Conservation (phyloP, 495 filamentous ascomycete species). For the Glarea lozoyensis region DNA sequence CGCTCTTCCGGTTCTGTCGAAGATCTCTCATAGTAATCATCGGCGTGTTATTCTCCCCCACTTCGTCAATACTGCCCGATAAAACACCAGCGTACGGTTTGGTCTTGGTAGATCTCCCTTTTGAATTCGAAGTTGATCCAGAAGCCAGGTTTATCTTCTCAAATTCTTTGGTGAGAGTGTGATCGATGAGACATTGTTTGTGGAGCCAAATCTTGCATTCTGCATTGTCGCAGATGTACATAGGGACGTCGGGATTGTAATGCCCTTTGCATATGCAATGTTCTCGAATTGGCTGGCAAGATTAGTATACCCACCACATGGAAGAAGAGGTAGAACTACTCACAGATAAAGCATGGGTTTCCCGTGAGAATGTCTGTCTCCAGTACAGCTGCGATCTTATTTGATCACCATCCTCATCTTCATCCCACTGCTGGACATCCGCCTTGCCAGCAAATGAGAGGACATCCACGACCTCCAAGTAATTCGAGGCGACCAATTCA, state of each 20-base stretch:
- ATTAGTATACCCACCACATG: background rate
- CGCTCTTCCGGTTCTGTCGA: background rate
- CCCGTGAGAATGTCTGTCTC: constrained; percentile 53
- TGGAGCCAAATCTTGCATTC: constrained; percentile 58
- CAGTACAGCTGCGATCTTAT: constrained; percentile 54
- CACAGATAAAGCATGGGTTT: constrained; percentile 50
- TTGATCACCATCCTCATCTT: constrained; percentile 52
- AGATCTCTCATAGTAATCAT: constrained; percentile 4
- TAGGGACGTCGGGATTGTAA: constrained; percentile 51
- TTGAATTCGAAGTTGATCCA: constrained; percentile 3
- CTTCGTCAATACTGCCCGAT: constrained; percentile 1
- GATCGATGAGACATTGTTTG: constrained; percentile 47
- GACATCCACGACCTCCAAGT: constrained; percentile 54
- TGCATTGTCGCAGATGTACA: constrained; percentile 47
- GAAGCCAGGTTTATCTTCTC: constrained; percentile 23
- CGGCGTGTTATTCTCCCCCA: background rate
- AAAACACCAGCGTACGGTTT: constrained; percentile 11
- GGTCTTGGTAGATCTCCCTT: background rate
- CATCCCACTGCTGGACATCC: constrained; percentile 43
- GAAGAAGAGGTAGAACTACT: constrained; percentile 1
- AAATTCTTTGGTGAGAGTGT: constrained; percentile 37
- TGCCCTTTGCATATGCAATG: constrained; percentile 54
- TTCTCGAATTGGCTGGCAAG: constrained; percentile 39
- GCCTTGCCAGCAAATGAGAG: constrained; percentile 30
- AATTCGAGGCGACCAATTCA: constrained; percentile 63